Conservation (phyloP, 2,329 filamentous ascomycete species). For the Elsinoe fawcettii region DNA sequence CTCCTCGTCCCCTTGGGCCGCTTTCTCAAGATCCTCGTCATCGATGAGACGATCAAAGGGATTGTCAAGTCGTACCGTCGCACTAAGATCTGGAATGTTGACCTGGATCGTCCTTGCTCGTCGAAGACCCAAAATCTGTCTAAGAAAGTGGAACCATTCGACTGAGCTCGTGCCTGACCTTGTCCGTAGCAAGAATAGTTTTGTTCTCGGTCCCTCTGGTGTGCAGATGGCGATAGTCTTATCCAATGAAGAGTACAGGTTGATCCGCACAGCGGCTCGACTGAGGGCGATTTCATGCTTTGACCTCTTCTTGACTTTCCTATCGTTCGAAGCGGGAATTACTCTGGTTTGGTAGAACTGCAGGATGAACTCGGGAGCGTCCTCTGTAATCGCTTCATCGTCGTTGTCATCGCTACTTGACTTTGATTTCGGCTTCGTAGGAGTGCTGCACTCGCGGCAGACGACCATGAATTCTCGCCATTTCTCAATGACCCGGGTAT, state of each 20-base stretch:
- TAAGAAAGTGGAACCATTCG: conserved; percentile 62
- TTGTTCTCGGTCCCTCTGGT: conserved; percentile 45
- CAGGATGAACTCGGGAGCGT: conserved; percentile 45
- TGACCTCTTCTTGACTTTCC: conserved; percentile 45
- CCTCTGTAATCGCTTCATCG: conserved; percentile 46
- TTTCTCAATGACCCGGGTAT: conserved; percentile 52
- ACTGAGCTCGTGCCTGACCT: conserved; percentile 54
- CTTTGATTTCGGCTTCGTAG: neutral
- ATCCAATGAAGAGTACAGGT: conserved; percentile 58
- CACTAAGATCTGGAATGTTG: conserved; percentile 54
- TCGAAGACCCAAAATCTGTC: conserved; percentile 51
- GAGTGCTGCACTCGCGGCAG: conserved; percentile 45
- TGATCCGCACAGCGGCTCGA: conserved; percentile 48
- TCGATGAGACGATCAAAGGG: conserved; percentile 50
- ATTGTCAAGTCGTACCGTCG: conserved; percentile 51
- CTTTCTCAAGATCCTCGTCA: conserved; percentile 34
- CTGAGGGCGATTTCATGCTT: conserved; percentile 52
- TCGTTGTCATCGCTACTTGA: conserved; percentile 34
- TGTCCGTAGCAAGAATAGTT: conserved; percentile 56
- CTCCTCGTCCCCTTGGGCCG: conserved; percentile 40
- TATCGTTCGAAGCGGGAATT: conserved; percentile 51
- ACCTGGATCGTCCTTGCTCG: conserved; percentile 51
- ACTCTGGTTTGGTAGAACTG: conserved; percentile 36
- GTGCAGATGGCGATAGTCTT: conserved; percentile 60
- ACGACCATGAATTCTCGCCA: conserved; percentile 59